These are phyloP conservation scores for Incumbomyces delicatus DNA, from an alignment of 2,329 filamentous ascomycete genomes.

Conservation along the genomic window DNA sequence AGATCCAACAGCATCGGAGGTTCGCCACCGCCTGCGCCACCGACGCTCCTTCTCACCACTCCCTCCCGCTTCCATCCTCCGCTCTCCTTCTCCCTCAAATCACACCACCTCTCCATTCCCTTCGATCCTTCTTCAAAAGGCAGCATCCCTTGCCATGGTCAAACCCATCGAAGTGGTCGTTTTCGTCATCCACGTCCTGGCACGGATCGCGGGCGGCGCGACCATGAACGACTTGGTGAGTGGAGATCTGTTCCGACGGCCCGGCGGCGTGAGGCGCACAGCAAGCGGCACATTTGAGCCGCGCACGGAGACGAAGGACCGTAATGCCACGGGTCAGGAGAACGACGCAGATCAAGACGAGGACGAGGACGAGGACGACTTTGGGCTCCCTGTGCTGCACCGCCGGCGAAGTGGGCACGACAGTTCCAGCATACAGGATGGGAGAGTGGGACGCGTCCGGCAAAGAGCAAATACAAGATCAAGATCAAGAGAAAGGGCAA, in stretches of 20 bases:
- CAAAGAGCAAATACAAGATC: background rate
- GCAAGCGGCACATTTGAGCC: conserved; percentile 8
- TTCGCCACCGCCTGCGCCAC: conserved; percentile 14
- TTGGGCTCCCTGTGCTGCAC: background rate
- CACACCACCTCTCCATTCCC: conserved; percentile 43
- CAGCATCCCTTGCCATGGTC: conserved; percentile 64
- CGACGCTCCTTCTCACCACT: conserved; percentile 39
- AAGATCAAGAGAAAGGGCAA: background rate
- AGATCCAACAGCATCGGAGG: conserved; percentile 1
- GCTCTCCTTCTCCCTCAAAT: conserved; percentile 37
- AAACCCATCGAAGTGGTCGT: conserved; percentile 71
- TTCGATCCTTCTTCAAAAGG: conserved; percentile 62
- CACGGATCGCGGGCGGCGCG: conserved; percentile 53
- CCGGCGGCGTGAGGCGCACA: conserved; percentile 14
- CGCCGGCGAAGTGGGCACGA: background rate
- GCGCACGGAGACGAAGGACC: background rate
- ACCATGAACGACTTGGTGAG: conserved; percentile 24
- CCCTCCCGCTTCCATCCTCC: conserved; percentile 56
- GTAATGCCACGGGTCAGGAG: background rate
- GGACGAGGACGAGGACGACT: conserved; percentile 1
- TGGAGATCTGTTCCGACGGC: conserved; percentile 16
- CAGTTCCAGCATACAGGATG: background rate
- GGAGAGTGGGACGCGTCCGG: background rate
- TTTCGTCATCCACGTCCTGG: conserved; percentile 72
- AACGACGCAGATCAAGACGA: background rate